These are phyloP conservation scores for Annona cherimola DNA, from an alignment of 164 flowering plant species.

Conservation along the genomic window DNA sequence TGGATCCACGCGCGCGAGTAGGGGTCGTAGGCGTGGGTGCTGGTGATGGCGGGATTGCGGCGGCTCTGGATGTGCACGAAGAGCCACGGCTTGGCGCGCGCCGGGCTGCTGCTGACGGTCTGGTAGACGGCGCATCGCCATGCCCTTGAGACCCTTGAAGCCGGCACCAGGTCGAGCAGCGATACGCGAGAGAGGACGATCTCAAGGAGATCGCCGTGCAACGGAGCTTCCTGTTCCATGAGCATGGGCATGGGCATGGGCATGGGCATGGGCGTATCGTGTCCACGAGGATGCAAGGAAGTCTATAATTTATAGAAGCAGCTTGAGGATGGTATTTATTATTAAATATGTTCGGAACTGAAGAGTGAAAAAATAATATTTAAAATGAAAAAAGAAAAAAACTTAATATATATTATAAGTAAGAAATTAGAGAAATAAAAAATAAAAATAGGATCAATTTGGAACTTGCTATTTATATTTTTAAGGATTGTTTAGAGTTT, in stretches of 20 bases:
- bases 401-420: too few relatives aligned
- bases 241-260: neutral
- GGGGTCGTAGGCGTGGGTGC: conserved; percentile 58
- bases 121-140: conserved; percentile 54
- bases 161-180: conserved; percentile 47
- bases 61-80: conserved; percentile 39
- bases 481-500: too few relatives aligned
- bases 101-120: conserved; percentile 26
- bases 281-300: too few relatives aligned
- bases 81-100: conserved; percentile 66
- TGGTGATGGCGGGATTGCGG: conserved; percentile 18
- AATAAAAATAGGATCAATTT: too few relatives aligned
- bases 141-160: conserved; percentile 44
- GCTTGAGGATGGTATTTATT: too few relatives aligned
- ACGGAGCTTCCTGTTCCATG: conserved; percentile 18
- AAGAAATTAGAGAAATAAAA: too few relatives aligned
- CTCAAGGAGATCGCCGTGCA: conserved; percentile 60
- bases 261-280: too few relatives aligned
- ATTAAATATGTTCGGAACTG: too few relatives aligned
- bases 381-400: too few relatives aligned
- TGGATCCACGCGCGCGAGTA: conserved; percentile 48
- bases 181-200: conserved; percentile 48
- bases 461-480: too few relatives aligned
- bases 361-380: too few relatives aligned
- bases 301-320: too few relatives aligned